Evolutionary conservation across 768 basidiomycete species (phyloP).

Genomic region (Cubamyces sp.): DNA sequence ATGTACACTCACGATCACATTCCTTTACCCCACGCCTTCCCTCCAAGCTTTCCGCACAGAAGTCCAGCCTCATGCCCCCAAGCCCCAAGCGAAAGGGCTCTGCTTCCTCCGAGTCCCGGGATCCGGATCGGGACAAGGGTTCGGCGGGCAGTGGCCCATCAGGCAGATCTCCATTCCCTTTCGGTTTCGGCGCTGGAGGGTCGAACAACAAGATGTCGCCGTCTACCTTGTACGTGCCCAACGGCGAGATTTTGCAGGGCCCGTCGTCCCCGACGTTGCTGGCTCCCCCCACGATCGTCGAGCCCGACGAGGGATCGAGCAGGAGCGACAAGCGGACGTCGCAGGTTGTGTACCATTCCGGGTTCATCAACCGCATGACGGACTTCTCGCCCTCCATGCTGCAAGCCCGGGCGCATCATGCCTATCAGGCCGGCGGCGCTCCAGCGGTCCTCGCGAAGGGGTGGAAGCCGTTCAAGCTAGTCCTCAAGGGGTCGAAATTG

Average conservation of each 20-base stretch:
- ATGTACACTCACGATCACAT: constrained; percentile 67
- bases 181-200: constrained; percentile 33
- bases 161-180: constrained; percentile 36
- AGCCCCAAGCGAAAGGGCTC: constrained; percentile 65
- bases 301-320: constrained; percentile 39
- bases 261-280: constrained; percentile 41
- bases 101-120: constrained; percentile 42
- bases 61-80: constrained; percentile 46
- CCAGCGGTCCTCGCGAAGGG: constrained; percentile 49
- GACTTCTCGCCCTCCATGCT: constrained; percentile 50
- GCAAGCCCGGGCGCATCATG: constrained; percentile 32
- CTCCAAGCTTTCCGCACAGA: constrained; percentile 65
- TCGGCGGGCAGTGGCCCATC: constrained; percentile 24
- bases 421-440: constrained; percentile 30
- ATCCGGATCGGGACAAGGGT: constrained; percentile 36
- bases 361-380: constrained; percentile 73
- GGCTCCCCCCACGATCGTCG: constrained; percentile 53
- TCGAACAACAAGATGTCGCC: constrained; percentile 23
- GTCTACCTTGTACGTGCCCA: constrained; percentile 9
- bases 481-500: constrained; percentile 82
- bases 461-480: constrained; percentile 88
- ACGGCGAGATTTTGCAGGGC: constrained; percentile 5
- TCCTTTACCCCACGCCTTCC: constrained; percentile 74
- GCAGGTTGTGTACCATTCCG: constrained; percentile 75
- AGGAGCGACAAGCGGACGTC: constrained; percentile 60